These are phyloP conservation scores for Ajuga chamaepitys DNA, from an alignment of 257 asterid species.

Conservation along the genomic window DNA sequence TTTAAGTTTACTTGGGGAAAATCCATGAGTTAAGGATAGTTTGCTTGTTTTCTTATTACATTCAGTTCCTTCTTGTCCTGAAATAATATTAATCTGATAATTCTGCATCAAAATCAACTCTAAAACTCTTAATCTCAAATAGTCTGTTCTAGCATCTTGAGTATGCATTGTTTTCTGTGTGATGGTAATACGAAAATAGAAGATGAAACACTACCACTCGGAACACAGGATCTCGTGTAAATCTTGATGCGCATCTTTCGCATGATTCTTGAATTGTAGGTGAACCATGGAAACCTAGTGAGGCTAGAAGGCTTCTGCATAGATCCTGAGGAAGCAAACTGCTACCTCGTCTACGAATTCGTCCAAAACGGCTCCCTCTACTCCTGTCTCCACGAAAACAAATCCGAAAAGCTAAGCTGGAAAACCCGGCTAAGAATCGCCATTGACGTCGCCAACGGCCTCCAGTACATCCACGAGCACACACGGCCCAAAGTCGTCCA, in stretches of 20 bases:
- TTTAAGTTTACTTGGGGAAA: too few relatives aligned
- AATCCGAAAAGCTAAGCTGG: conserved; percentile 54
- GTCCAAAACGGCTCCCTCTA: conserved; percentile 76
- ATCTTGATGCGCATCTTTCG: neutral
- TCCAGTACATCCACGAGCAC: conserved; percentile 94
- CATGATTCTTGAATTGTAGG: conserved; percentile 33
- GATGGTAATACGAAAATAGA: neutral
- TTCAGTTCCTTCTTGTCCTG: neutral
- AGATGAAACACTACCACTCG: neutral
- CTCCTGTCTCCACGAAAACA: conserved; percentile 65
- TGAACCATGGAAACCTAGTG: conserved; percentile 94
- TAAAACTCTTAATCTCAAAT: neutral
- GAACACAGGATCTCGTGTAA: neutral
- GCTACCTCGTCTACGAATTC: conserved; percentile 79
- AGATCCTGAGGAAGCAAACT: conserved; percentile 73
- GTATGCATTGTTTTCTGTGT: neutral
- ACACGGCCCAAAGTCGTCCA: conserved; percentile 90
- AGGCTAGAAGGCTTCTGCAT: conserved; percentile 94
- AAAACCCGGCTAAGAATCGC: conserved; percentile 64
- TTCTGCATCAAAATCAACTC: neutral
- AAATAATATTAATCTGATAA: neutral
- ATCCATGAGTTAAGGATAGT: neutral
- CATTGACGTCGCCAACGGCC: conserved; percentile 85
- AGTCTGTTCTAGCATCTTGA: too few relatives aligned
- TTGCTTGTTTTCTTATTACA: too few relatives aligned